Evolutionary conservation across 495 filamentous ascomycete genomes (phyloP), one percentile per base, ranked within the genome.

Genomic region (Parathielavia appendiculata): DNA sequence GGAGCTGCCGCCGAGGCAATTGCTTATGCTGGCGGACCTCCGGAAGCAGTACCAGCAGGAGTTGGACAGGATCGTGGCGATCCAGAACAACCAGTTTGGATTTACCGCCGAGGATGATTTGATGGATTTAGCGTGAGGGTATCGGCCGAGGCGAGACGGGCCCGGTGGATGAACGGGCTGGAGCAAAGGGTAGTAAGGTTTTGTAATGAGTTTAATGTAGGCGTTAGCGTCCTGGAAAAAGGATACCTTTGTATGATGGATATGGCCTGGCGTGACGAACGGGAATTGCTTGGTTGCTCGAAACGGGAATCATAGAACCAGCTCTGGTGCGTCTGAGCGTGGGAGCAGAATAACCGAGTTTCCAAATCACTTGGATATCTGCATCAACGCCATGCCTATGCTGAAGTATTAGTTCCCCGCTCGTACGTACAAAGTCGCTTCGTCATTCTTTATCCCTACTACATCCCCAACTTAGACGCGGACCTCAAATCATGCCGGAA

Each of bases 41-140:
- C 80, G 89, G 61, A 87, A 85, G 65, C 86, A 88, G 67, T 97
- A 93, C 73, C 88, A 93, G 69, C 79, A 76, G 17, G 91, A 97
- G 71, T 75, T 97, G 64, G 95, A 98, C 71, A 79, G 89, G 48
- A 83, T 84, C 30, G 81, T 77, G 38, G 79, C 79, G 4, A 82
- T 83, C 57, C 75, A 82, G 61, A 83, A 81, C 60, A 76, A 81
- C 56, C 79, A 81, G 60, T 83, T 83, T 69, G 77, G 75, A n/a
- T 75, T 80, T 30, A 62, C 68, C 36, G 70, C 69, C 2, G 80
- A 78, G 36, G 79, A 78, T 41, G 73, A 76, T 13, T 67, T 82
- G 49, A 81, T 84, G 63, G 77, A 76, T 59, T 61, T 69, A 39
- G 54, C 58, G 52, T 72, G 45, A 59, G 47, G 11, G n/a, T 12